Conservation (phyloP, 352 stramenopile species). For the Globisporangium nagaii region DNA sequence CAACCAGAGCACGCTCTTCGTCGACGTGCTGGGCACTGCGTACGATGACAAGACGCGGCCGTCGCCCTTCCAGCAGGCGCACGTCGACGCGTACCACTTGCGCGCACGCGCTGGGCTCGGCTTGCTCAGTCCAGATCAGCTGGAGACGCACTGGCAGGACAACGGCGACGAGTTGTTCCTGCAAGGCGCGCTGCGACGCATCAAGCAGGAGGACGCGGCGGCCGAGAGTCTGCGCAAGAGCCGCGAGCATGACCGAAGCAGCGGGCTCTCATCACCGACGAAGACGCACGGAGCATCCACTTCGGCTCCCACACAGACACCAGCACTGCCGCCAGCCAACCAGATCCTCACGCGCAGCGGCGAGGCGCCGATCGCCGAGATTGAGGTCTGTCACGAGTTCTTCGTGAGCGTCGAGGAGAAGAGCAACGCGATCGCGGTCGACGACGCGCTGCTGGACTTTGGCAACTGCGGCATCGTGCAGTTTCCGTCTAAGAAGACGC, state of each 20-base stretch:
- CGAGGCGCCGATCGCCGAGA: constrained; percentile 65
- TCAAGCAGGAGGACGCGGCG: constrained; percentile 13
- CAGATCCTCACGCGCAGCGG: constrained; percentile 78
- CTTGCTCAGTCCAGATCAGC: constrained; percentile 70
- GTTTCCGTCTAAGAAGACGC: constrained; percentile 54
- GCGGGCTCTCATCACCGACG: neutral
- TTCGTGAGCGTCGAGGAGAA: constrained; percentile 69
- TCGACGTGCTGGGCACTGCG: constrained; percentile 88
- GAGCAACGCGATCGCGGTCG: constrained; percentile 45
- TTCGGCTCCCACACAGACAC: neutral
- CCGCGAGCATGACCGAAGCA: constrained; percentile 4
- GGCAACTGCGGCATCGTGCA: constrained; percentile 56
- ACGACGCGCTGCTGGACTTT: constrained; percentile 65
- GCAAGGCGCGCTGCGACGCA: constrained; percentile 34
- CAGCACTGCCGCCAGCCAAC: constrained; percentile 16
- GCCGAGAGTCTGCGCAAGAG: neutral
- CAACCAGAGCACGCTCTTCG: constrained; percentile 77
- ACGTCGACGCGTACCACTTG: constrained; percentile 84
- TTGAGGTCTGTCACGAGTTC: constrained; percentile 80
- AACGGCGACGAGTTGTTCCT: constrained; percentile 65
- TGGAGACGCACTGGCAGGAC: constrained; percentile 71
- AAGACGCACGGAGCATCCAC: too few relatives aligned
- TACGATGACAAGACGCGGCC: constrained; percentile 87
- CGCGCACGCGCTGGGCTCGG: constrained; percentile 52
- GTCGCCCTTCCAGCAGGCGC: constrained; percentile 87